Evolutionary conservation across 148 eudicot species (phyloP).

Genomic region (Vaccinium vitisidaea): DNA sequence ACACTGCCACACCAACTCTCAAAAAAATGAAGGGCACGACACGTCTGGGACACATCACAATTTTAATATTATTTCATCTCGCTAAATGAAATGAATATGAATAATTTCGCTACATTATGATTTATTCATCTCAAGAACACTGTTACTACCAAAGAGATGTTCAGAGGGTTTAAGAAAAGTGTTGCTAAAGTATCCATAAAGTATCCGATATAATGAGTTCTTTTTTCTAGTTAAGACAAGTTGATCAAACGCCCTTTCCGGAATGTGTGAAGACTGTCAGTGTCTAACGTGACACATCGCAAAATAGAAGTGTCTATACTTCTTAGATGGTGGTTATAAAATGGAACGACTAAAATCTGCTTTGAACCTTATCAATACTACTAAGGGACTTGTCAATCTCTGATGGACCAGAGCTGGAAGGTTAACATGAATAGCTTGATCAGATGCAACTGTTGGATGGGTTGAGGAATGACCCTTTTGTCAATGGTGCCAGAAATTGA

Average conservation of each 20-base stretch:
- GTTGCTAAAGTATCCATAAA: neutral
- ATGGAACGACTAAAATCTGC: neutral
- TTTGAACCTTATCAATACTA: neutral
- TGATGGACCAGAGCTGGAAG: constrained; percentile 1
- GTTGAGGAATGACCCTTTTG: neutral
- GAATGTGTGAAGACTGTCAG: neutral
- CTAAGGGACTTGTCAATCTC: neutral
- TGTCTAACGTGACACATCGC: neutral
- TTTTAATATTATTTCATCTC: too few species aligned
- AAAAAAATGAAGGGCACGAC: neutral
- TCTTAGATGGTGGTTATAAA: neutral
- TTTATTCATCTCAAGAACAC: neutral
- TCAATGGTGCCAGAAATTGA: neutral
- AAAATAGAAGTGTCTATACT: neutral
- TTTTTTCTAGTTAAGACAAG: neutral
- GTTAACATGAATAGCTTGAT: neutral
- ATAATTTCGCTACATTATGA: neutral
- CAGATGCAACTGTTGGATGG: neutral
- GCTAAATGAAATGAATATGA: too few species aligned
- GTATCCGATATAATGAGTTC: neutral
- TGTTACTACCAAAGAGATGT: neutral
- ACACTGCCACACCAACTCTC: neutral
- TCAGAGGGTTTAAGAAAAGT: neutral
- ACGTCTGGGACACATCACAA: too few species aligned
- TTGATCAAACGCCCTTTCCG: neutral